Percentiles rank a stretch among this genome's conserved stretches.
phyloP scores from a whole-genome alignment of 2,329 filamentous ascomycete species.

The Diplodia corticola region DNA sequence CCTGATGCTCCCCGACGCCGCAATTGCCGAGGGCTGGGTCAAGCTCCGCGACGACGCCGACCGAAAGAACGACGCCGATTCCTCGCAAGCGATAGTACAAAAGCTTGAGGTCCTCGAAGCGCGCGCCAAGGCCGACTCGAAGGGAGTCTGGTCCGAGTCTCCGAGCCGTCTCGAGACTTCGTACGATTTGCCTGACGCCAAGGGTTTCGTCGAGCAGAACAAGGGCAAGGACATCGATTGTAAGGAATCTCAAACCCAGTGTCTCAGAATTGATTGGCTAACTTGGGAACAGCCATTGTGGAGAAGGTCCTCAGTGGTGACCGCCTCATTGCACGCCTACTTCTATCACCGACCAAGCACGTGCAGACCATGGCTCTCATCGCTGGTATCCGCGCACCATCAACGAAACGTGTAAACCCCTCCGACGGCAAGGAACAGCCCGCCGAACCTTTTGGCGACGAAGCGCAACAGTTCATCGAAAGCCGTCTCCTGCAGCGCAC shows the following conservation, averaged over 20 bases:
- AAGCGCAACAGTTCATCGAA: conserved; percentile 87
- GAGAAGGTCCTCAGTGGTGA: conserved; percentile 92
- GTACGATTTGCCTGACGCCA: conserved; percentile 76
- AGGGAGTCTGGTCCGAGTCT: conserved; percentile 75
- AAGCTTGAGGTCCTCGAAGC: conserved; percentile 75
- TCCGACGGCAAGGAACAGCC: conserved; percentile 78
- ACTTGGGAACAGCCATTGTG: conserved; percentile 57
- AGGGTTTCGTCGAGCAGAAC: conserved; percentile 74
- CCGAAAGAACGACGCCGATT: conserved; percentile 82
- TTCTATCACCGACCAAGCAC: conserved; percentile 81
- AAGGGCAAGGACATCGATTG: conserved; percentile 84
- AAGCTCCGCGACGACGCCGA: conserved; percentile 94
- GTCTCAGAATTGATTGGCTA: conserved; percentile 23
- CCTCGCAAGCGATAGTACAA: conserved; percentile 69
- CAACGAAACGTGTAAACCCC: conserved; percentile 80
- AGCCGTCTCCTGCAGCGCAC: conserved; percentile 80
- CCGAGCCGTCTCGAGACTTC: conserved; percentile 70
- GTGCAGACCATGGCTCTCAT: conserved; percentile 84
- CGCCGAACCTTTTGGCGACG: conserved; percentile 86
- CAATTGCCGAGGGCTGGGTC: conserved; percentile 85
- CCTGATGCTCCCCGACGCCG: conserved; percentile 70
- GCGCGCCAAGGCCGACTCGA: conserved; percentile 73
- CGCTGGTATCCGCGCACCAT: conserved; percentile 83
- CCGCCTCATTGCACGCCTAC: conserved; percentile 78
- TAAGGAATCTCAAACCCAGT: conserved; percentile 24